Evolutionary conservation across 202 grass and related monocot genomes (phyloP).

Genomic region (Sporobolus alterniflorus): DNA sequence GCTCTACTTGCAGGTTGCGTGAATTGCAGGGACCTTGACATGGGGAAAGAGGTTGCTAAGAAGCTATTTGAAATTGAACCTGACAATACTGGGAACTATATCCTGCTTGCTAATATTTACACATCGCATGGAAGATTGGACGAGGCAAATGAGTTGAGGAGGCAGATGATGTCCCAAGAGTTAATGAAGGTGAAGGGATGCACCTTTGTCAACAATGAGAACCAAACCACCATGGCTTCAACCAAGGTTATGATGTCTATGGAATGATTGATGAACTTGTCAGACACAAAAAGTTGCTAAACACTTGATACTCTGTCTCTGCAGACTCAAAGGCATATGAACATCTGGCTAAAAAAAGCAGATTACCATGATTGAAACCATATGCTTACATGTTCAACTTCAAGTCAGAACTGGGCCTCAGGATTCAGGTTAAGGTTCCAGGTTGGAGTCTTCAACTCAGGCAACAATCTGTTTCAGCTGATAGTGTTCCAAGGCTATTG

Average conservation of each 20-base stretch:
- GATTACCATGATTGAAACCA: neutral
- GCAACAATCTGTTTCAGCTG: neutral
- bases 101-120: conserved; percentile 63
- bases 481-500: neutral
- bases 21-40: conserved; percentile 47
- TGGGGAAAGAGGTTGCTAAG: conserved; percentile 39
- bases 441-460: neutral
- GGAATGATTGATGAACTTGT: neutral
- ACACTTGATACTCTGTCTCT: neutral
- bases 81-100: conserved; percentile 57
- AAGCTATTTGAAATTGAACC: conserved; percentile 61
- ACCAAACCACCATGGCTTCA: neutral
- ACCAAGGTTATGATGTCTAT: neutral
- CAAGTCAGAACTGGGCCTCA: neutral
- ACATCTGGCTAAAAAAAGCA: neutral
- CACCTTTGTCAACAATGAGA: conserved; percentile 46
- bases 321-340: conserved; percentile 11
- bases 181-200: conserved; percentile 53
- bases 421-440: neutral
- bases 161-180: conserved; percentile 39
- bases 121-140: conserved; percentile 48
- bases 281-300: neutral
- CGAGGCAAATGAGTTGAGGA: conserved; percentile 57
- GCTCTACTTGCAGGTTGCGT: conserved; percentile 51
- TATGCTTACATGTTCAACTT: neutral